Conservation (phyloP, 129 eudicot genomes). For the Oenanthe sinensis region DNA sequence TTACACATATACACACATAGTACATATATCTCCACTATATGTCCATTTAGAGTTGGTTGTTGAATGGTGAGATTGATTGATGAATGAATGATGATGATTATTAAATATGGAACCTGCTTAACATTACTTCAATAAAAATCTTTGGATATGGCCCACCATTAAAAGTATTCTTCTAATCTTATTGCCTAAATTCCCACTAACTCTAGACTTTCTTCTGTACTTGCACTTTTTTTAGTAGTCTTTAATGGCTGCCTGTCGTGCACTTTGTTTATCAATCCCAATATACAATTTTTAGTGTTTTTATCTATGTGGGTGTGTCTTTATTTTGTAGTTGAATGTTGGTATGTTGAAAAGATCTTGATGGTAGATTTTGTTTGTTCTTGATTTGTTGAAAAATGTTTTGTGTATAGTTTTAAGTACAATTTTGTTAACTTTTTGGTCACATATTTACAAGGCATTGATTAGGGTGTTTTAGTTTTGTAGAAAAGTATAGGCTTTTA, state of each 20-base stretch:
- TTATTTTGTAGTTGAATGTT: conserved; percentile 51
- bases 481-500: neutral
- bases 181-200: conserved; percentile 9
- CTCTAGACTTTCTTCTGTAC: conserved; percentile 8
- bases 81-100: conserved; percentile 1
- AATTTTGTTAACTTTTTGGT: too few relatives aligned
- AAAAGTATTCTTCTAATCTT: conserved; percentile 5
- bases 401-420: neutral
- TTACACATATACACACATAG: too few relatives aligned
- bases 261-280: conserved; percentile 23
- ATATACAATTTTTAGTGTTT: conserved; percentile 29
- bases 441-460: conserved; percentile 1
- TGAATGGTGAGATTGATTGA: conserved; percentile 21
- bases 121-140: conserved; percentile 8
- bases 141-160: conserved; percentile 11
- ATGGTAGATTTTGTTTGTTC: neutral
- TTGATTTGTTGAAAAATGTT: too few relatives aligned
- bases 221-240: conserved; percentile 17
- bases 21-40: neutral
- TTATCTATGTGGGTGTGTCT: conserved; percentile 33
- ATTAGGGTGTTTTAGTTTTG: conserved; percentile 6
- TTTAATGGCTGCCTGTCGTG: conserved; percentile 57
- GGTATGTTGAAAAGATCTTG: neutral
- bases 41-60: neutral
- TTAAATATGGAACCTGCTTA: too few relatives aligned